Conservation (phyloP, 1,284 basidiomycete genomes). For the Termitomyces sp. region DNA sequence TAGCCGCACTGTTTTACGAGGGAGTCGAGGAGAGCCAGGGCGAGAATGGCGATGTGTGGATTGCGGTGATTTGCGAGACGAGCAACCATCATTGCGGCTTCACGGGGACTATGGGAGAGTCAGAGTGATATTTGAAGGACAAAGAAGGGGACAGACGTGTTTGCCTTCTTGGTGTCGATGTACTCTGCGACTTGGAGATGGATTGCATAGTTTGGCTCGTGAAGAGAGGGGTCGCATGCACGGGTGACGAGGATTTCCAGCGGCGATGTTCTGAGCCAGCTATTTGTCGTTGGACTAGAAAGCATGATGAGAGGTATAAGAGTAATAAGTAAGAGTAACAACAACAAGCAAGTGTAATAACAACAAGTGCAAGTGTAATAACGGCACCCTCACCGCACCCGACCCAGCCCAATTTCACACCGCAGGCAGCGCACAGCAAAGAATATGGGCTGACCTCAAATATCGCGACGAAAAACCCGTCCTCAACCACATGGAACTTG, state of each 20-base stretch:
- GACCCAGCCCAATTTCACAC: conserved; percentile 55
- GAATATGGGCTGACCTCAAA: conserved; percentile 89
- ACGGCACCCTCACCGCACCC: conserved; percentile 68
- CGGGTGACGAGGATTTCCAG: conserved; percentile 71
- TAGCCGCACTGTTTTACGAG: conserved; percentile 96
- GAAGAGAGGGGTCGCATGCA: conserved; percentile 84
- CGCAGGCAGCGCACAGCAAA: conserved; percentile 53
- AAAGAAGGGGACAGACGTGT: conserved; percentile 63
- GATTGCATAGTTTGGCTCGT: conserved; percentile 87
- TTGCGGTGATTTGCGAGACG: conserved; percentile 86
- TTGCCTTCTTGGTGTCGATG: conserved; percentile 95
- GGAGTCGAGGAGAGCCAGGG: conserved; percentile 84
- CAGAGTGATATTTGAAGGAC: conserved; percentile 2
- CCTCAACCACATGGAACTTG: conserved; percentile 64
- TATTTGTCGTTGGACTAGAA: conserved; percentile 18
- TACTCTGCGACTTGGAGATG: conserved; percentile 93
- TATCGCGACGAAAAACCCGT: conserved; percentile 85
- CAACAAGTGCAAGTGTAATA: too few species aligned
- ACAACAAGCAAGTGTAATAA: too few species aligned
- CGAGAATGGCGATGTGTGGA: conserved; percentile 83
- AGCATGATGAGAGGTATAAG: conserved; percentile 14
- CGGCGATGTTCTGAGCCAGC: conserved; percentile 34
- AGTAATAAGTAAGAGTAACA: too few species aligned
- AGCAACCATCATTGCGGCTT: conserved; percentile 82
- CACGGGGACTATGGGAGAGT: conserved; percentile 60